These are phyloP conservation scores for Geotrichum klebahnii DNA, from an alignment of 1,139 yeast species.

Conservation along the genomic window DNA sequence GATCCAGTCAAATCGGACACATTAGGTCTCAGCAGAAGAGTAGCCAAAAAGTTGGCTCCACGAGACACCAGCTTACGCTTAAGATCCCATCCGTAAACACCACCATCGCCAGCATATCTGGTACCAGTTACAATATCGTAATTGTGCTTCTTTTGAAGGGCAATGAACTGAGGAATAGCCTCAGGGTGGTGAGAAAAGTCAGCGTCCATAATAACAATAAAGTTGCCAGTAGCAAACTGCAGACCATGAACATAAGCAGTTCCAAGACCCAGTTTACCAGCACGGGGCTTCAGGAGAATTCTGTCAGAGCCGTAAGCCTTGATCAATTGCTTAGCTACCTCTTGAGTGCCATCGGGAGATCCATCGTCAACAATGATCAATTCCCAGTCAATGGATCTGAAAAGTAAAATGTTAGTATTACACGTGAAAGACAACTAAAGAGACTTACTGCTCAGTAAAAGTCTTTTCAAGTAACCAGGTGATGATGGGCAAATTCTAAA, in stretches of 20 bases:
- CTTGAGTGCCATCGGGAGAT: slow-evolving; percentile 82
- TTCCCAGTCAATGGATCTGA: slow-evolving; percentile 63
- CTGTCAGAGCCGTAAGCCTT: slow-evolving; percentile 59
- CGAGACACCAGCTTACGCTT: slow-evolving; percentile 74
- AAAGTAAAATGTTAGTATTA: too few relatives aligned
- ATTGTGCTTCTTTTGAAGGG: slow-evolving; percentile 59
- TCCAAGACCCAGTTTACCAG: slow-evolving; percentile 76
- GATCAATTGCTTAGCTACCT: slow-evolving; percentile 62
- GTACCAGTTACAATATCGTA: slow-evolving; percentile 84
- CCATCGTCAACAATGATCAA: slow-evolving; percentile 74
- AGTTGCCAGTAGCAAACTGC: slow-evolving; percentile 67
- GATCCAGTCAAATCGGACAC: slow-evolving; percentile 79
- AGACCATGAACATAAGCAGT: slow-evolving; percentile 81
- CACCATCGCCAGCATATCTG: slow-evolving; percentile 76
- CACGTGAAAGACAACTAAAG: too few relatives aligned
- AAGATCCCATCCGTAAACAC: slow-evolving; percentile 82
- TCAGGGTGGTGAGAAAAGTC: slow-evolving; percentile 79
- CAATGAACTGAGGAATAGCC: slow-evolving; percentile 72
- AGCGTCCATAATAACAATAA: slow-evolving; percentile 80
- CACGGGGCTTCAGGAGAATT: slow-evolving; percentile 65
- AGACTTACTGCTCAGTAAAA: slow-evolving; percentile 50
- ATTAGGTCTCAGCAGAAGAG: slow-evolving; percentile 65
- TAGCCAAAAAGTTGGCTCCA: slow-evolving; percentile 77
- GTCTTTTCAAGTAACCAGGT: slow-evolving; percentile 68
- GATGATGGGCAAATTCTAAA: slow-evolving; percentile 65